Evolutionary conservation across 225 moss, liverwort and hornwort species (phyloP).

Genomic region (Bryoerythrophyllum caledonicum): DNA sequence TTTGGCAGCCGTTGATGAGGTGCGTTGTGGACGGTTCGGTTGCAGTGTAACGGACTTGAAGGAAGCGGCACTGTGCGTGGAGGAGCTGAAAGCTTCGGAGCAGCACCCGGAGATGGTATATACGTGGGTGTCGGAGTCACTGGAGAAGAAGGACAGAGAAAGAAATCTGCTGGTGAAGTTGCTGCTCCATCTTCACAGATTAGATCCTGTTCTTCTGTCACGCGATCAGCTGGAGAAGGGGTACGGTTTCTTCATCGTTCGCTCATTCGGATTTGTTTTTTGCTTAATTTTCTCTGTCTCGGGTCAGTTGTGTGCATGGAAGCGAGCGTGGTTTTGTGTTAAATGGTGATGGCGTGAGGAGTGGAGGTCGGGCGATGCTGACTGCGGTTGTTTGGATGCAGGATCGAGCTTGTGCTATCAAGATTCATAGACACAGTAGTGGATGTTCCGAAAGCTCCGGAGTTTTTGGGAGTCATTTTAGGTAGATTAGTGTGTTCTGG

Average conservation of each 20-base stretch:
- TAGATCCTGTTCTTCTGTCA: constrained; percentile 61
- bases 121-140: constrained; percentile 69
- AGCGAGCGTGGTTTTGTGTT: not conserved
- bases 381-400: constrained; percentile 36
- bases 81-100: constrained; percentile 68
- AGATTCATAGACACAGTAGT: constrained; percentile 70
- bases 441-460: constrained; percentile 91
- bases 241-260: constrained; percentile 32
- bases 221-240: constrained; percentile 72
- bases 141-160: constrained; percentile 81
- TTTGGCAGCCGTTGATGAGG: constrained; percentile 16
- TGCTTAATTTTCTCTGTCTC: not conserved
- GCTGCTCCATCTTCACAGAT: constrained; percentile 57
- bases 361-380: constrained; percentile 12
- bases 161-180: constrained; percentile 70
- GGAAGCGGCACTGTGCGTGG: constrained; percentile 83
- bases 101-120: constrained; percentile 72
- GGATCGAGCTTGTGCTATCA: constrained; percentile 71
- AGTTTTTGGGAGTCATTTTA: constrained; percentile 68
- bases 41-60: constrained; percentile 65
- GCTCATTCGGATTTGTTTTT: not conserved
- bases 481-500: constrained; percentile 60
- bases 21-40: constrained; percentile 7
- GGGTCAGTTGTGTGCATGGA: not conserved
- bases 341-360: not conserved